Percentiles rank a stretch among this genome's conserved stretches.
Conservation (phyloP, 2,329 filamentous ascomycete genomes). For the Coniella vitis region DNA sequence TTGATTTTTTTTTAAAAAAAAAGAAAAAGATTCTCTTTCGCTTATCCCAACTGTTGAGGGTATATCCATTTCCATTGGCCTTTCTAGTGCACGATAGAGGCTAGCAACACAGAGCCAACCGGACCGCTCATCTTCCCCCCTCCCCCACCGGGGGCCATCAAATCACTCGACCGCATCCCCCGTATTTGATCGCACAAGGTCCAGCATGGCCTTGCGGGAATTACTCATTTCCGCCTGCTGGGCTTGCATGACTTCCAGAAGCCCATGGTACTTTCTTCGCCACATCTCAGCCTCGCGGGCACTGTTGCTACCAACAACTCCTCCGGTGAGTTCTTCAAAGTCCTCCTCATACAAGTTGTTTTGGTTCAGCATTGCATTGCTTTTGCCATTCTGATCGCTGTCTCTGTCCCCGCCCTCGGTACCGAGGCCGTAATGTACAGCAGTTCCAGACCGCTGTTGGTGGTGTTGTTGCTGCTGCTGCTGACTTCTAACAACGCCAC, state of each 20-base stretch:
- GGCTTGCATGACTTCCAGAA: constrained; percentile 53
- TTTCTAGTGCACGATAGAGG: too few relatives aligned
- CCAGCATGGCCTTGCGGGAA: constrained; percentile 37
- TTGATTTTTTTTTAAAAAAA: too few relatives aligned
- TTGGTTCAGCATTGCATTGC: constrained; percentile 20
- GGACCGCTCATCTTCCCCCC: too few relatives aligned
- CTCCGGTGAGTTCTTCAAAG: background rate
- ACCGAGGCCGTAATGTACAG: too few relatives aligned
- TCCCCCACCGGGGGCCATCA: too few relatives aligned
- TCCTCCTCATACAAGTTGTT: constrained; percentile 14
- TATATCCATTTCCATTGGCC: too few relatives aligned
- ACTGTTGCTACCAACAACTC: constrained; percentile 17
- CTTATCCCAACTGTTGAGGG: too few relatives aligned
- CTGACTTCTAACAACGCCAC: too few relatives aligned
- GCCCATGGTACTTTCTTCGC: constrained; percentile 47
- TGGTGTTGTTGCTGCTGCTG: background rate
- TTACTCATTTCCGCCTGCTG: constrained; percentile 46
- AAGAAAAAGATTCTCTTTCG: too few relatives aligned
- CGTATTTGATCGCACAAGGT: constrained; percentile 14
- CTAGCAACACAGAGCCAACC: too few relatives aligned
- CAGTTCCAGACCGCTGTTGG: background rate
- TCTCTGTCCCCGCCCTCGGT: too few relatives aligned
- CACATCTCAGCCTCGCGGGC: constrained; percentile 32
- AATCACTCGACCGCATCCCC: background rate
- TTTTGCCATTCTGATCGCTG: constrained; percentile 15